Base-by-base conservation (phyloP, 2,329 filamentous ascomycete species). In the Arthrobotrys megalospora region DNA sequence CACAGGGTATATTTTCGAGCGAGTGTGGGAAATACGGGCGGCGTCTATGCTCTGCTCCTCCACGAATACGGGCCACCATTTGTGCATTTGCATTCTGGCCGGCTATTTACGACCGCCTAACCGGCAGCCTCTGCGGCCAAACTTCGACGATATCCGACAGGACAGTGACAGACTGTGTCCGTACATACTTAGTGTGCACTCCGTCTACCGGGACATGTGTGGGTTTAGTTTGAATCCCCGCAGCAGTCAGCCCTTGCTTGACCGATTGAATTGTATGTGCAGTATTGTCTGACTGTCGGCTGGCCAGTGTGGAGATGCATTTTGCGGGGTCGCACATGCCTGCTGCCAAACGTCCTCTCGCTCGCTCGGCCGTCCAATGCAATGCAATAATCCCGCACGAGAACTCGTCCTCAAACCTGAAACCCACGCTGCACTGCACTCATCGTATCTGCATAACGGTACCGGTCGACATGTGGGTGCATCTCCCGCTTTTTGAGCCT, bases 61-160 rank as follows among this genome's bases (percentile, higher is more conserved):
- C 19, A 21, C 45, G 45, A 48, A 24, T 24, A 45, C 45, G 45
- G 45, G 45, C 45, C 45, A 48, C 45, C 45, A 10, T 24, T 16
- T 38, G 7, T 38, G 36, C 36, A 55, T 21, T 36, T 47, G 52
- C 19, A 38, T 36, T 16, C 24, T 36, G 48, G 45, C 73, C 73
- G 73, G 73, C 66, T 77, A 77, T 77, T 77, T 77, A 63, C 66
- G 66, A 77, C 73, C 73, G 73, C 62, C 73, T 65, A 77, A 77
- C 73, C 73, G 73, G 69, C 47, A 32, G 38, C 16, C 43, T 45
- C 41, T 38, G 36, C 55, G 55, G 55, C 55, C 55, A 60, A 60
- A 41, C 55, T 43, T 43, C 34, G 34, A 41, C 34, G 34, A 28
- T n/a, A 60, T 60, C 55, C 55, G 55, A 41, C 52, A 36, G 32